Evolutionary conservation across 306 rosid genomes (phyloP).

Genomic region (Sesbania bispinosa): DNA sequence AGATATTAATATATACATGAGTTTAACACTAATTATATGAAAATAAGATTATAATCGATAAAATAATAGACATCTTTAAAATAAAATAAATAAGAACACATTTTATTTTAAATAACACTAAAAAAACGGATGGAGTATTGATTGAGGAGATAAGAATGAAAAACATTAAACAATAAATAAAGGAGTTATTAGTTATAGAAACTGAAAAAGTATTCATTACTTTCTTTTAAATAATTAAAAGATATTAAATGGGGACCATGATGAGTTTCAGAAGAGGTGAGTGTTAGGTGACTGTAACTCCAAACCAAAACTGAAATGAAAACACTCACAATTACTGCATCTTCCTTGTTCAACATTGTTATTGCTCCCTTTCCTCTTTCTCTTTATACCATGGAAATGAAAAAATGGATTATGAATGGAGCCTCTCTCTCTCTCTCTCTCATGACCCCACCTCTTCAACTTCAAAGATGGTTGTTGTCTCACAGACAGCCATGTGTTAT

Average conservation of each 20-base stretch:
- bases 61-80: no score
- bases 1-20: no score
- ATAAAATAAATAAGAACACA: no score
- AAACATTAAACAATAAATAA: not conserved
- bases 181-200: not conserved
- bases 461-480: not conserved
- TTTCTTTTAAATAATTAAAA: not conserved
- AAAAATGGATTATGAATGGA: not conserved
- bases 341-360: conserved; percentile 1
- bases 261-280: not conserved
- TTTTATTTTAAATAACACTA: no score
- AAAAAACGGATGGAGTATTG: no score
- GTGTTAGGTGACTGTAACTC: not conserved
- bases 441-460: not conserved
- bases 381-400: not conserved
- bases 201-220: not conserved
- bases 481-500: conserved; percentile 7
- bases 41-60: no score
- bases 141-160: no score
- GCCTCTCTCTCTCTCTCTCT: no score
- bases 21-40: no score
- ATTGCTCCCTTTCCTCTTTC: not conserved
- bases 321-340: conserved; percentile 14
- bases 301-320: not conserved
- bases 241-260: not conserved